These are phyloP conservation scores for Penicillium sclerotiorum DNA, from an alignment of 2,329 filamentous ascomycete genomes.

Conservation along the genomic window DNA sequence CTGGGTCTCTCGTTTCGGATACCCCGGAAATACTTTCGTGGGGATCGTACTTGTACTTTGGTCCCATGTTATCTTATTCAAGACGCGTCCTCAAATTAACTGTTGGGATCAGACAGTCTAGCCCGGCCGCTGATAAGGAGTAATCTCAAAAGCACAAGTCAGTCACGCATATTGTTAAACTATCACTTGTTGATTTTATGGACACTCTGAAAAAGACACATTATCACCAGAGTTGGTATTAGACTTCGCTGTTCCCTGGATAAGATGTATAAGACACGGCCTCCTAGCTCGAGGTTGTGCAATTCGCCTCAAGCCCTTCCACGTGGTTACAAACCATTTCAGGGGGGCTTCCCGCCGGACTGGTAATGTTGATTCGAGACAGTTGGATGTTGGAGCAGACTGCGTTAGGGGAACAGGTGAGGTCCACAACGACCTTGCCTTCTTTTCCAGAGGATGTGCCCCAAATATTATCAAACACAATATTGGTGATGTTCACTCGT, in stretches of 20 bases:
- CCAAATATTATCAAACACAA: conserved; percentile 61
- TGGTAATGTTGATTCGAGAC: conserved; percentile 58
- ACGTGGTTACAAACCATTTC: conserved; percentile 57
- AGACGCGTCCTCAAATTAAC: too few relatives aligned
- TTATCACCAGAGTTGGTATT: too few relatives aligned
- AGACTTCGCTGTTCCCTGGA: too few relatives aligned
- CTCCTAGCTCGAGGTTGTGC: conserved; percentile 15
- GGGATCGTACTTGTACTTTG: too few relatives aligned
- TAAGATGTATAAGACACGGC: too few relatives aligned
- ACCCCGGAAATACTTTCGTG: not conserved
- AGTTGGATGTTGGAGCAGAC: conserved; percentile 60
- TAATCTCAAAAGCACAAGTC: too few relatives aligned
- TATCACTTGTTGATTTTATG: too few relatives aligned
- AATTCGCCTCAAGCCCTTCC: conserved; percentile 44
- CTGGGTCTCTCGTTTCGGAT: not conserved
- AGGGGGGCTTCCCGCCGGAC: conserved; percentile 48
- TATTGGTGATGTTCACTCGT: conserved; percentile 61
- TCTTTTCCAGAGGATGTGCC: conserved; percentile 61
- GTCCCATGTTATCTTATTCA: too few relatives aligned
- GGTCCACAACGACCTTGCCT: conserved; percentile 56
- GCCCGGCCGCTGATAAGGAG: too few relatives aligned
- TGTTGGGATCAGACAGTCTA: too few relatives aligned
- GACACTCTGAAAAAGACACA: too few relatives aligned
- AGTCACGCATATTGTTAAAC: too few relatives aligned
- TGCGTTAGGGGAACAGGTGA: conserved; percentile 60